Base-by-base conservation (phyloP, 2,329 filamentous ascomycete genomes). In the Aspergillus brunneoviolaceus region DNA sequence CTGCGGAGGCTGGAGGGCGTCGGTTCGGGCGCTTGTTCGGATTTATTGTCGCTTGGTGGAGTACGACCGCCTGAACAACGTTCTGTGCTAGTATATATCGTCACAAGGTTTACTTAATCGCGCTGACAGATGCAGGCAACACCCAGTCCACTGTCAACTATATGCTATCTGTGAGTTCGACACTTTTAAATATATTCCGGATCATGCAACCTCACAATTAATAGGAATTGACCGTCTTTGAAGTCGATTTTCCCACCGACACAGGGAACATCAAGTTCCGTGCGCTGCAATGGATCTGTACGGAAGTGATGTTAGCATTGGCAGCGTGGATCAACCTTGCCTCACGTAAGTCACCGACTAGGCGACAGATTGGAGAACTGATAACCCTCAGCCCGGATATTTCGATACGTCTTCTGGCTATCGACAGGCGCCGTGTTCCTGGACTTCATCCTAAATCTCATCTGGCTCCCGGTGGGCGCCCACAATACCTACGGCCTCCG, bases 31-130 rank as follows among this genome's bases (percentile, higher is more conserved):
- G 84, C 25, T 73, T 86, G 0, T 79, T 86, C 56, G 84, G 84
- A 21, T 86, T 85, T 68, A 72, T 85, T n/a, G 84, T 86, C n/a
- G 84, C 84, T 0, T 87, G 84, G 84, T 87, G 85, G 84, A 84
- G 81, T 65, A 85, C 83, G 0, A 86, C 84, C 0, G 84, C 85
- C 1, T 87, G 84, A 85, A 87, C 84, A 1, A 86, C 81, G 0
- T 84, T 84, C 59, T 83, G 81, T 68, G 81, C 81, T 2, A 84
- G 39, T 45, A n/a, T 45, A n/a, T 45, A 19, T n/a, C 6, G 7
- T 45, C 16, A 45, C 16, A 1, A 3, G 1, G 6, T 45, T 45
- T 0, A 0, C 14, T 19, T 0, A 1, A 19, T 45, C 3, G 16
- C 16, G 16, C 39, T 45, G 2, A 45, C 39, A 45, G 1, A 5